phyloP scores from a whole-genome alignment of 2,329 filamentous ascomycete genomes.

The Xenoacremonium recifei region DNA sequence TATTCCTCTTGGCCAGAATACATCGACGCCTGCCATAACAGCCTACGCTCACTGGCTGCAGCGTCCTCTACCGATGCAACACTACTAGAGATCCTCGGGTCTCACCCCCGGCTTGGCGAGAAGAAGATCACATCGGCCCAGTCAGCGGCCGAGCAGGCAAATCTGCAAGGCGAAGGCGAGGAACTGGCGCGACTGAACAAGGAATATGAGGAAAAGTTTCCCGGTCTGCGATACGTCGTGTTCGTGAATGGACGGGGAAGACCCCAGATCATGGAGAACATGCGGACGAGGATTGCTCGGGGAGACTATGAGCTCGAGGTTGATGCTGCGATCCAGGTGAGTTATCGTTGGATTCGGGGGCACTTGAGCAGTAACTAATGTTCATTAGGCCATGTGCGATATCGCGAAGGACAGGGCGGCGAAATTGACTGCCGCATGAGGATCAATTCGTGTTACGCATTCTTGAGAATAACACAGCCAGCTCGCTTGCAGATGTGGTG shows the following conservation, averaged over 20 bases:
- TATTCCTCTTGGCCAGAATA: constrained; percentile 70
- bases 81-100: constrained; percentile 71
- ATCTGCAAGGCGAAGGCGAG: constrained; percentile 61
- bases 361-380: too few species aligned
- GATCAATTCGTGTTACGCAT: background rate
- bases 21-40: constrained; percentile 62
- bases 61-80: constrained; percentile 42
- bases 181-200: constrained; percentile 67
- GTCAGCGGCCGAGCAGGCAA: constrained; percentile 79
- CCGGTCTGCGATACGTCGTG: constrained; percentile 82
- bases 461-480: too few species aligned
- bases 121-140: constrained; percentile 79
- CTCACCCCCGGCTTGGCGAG: constrained; percentile 81
- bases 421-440: background rate
- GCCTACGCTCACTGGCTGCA: constrained; percentile 60
- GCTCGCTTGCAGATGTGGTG: too few species aligned
- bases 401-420: constrained; percentile 79
- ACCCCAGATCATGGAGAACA: constrained; percentile 76
- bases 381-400: constrained; percentile 79
- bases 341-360: too few species aligned
- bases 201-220: constrained; percentile 78
- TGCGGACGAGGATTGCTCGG: constrained; percentile 70
- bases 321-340: constrained; percentile 70
- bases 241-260: constrained; percentile 84
- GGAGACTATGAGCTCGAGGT: constrained; percentile 68